These are phyloP conservation scores for Berberis thunbergii DNA, from an alignment of 164 flowering plant species.

Conservation along the genomic window DNA sequence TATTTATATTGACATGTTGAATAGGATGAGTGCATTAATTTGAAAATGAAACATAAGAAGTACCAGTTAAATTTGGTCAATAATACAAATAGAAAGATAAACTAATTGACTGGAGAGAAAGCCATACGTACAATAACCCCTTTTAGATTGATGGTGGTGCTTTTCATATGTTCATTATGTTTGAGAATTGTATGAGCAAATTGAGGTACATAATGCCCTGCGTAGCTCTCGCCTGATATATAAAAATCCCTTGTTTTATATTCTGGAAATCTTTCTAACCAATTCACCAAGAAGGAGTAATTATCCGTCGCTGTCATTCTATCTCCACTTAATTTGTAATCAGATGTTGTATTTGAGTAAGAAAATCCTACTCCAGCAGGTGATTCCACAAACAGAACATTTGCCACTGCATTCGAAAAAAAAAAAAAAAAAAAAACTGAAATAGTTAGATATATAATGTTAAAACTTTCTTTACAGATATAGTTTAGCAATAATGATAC, in stretches of 20 bases:
- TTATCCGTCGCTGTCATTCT: constrained; percentile 34
- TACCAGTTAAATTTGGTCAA: background rate
- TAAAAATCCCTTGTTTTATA: constrained; percentile 35
- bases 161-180: constrained; percentile 30
- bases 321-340: constrained; percentile 53
- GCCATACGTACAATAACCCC: constrained; percentile 34
- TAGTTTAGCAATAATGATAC: background rate
- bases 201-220: constrained; percentile 79
- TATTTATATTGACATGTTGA: too few relatives aligned
- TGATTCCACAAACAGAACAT: constrained; percentile 62
- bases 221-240: constrained; percentile 45
- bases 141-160: constrained; percentile 40
- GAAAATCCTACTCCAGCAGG: constrained; percentile 86
- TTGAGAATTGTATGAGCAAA: constrained; percentile 51
- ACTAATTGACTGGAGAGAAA: background rate
- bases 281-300: constrained; percentile 24
- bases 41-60: background rate
- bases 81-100: background rate
- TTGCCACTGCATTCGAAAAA: constrained; percentile 45
- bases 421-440: too few relatives aligned
- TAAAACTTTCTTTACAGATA: too few relatives aligned
- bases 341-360: constrained; percentile 65
- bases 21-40: too few relatives aligned
- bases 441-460: too few relatives aligned
- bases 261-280: constrained; percentile 38